These are phyloP conservation scores for Catunica adiposa DNA, from an alignment of 2,329 filamentous ascomycete species.

Conservation along the genomic window DNA sequence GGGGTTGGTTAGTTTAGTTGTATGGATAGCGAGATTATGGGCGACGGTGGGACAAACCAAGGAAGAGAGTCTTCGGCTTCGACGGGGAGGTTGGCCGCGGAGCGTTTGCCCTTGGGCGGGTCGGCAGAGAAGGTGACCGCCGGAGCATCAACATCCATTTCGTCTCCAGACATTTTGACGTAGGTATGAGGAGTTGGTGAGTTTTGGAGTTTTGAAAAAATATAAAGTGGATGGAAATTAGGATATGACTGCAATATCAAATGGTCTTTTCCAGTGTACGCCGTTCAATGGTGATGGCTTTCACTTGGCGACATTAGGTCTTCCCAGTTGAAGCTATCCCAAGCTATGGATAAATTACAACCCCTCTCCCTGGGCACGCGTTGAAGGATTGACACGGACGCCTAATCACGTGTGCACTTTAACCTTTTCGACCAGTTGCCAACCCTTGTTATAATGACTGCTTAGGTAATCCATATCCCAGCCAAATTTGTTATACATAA, in stretches of 20 bases:
- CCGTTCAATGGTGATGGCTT: background rate
- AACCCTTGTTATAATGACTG: background rate
- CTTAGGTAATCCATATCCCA: background rate
- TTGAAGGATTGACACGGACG: background rate
- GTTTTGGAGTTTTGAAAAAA: background rate
- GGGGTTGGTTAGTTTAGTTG: background rate
- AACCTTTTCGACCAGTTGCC: background rate
- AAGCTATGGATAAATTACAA: background rate
- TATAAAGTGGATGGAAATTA: background rate
- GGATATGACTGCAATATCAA: background rate
- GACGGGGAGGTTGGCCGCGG: constrained; percentile 79
- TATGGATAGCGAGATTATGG: background rate
- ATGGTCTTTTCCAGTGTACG: no score
- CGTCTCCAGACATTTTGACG: constrained; percentile 44
- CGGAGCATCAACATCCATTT: constrained; percentile 43
- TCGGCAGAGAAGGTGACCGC: constrained; percentile 54
- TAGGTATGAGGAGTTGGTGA: background rate
- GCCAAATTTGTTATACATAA: background rate
- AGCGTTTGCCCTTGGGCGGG: constrained; percentile 74
- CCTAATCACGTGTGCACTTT: background rate
- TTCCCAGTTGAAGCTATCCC: background rate
- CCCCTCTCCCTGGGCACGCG: background rate
- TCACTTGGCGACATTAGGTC: background rate
- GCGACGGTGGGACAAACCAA: constrained; percentile 42
- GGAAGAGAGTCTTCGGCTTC: constrained; percentile 87